phyloP scores from a whole-genome alignment of 192 early-diverging fungal species.

The Kickxella alabastrina region DNA sequence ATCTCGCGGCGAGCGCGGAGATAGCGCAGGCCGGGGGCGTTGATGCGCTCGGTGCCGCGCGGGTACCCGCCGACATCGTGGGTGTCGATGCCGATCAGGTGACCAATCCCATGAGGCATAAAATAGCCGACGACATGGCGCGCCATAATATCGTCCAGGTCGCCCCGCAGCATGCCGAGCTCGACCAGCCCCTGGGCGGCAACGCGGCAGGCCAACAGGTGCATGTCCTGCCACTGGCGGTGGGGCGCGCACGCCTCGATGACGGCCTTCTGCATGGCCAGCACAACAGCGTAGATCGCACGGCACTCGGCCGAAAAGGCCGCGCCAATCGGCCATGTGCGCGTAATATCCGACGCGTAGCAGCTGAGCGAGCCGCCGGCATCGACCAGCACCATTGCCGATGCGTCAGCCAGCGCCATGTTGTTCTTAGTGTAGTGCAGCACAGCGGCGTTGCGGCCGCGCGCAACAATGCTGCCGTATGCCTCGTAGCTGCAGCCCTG shows the following conservation, averaged over 20 bases:
- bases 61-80: constrained; percentile 83
- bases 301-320: constrained; percentile 66
- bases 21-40: constrained; percentile 66
- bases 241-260: constrained; percentile 62
- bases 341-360: constrained; percentile 90
- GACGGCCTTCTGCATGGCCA: constrained; percentile 76
- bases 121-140: constrained; percentile 74
- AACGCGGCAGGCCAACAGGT: constrained; percentile 65
- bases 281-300: constrained; percentile 76
- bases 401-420: constrained; percentile 46
- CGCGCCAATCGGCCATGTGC: constrained; percentile 77
- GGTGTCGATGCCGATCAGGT: constrained; percentile 83
- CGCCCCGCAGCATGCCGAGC: constrained; percentile 70
- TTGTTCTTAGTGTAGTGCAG: constrained; percentile 84
- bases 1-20: constrained; percentile 73
- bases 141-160: constrained; percentile 54
- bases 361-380: constrained; percentile 74
- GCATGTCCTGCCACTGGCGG: constrained; percentile 85
- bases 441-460: constrained; percentile 70
- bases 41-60: constrained; percentile 63
- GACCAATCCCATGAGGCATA: constrained; percentile 91
- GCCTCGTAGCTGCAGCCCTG: constrained; percentile 70
- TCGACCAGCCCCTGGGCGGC: constrained; percentile 55
- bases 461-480: constrained; percentile 81
- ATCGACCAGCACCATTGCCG: constrained; percentile 75